Evolutionary conservation across 2,329 filamentous ascomycete genomes (phyloP), one percentile per base, ranked within the genome.

Genomic region (Ceratocystis eucalypticola): DNA sequence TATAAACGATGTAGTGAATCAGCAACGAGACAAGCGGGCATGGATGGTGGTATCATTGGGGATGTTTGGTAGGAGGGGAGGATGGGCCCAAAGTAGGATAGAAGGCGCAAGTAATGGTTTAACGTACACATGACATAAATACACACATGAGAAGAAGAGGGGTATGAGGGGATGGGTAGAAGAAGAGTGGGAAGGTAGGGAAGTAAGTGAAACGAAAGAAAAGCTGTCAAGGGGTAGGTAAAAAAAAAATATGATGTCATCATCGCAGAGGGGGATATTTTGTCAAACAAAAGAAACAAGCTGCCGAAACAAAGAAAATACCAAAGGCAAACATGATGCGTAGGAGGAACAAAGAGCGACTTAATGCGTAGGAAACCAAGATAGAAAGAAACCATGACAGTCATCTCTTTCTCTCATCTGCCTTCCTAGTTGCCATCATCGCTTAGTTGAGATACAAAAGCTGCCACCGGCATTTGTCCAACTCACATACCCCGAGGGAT

Each of bases 401-500:
- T 41, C 37, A 10, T 41, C 10, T 12, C 37, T 41, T 41, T 12
- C 37, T 41, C 37, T 12, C 1, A 41, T 12, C 2, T 12, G 37
- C 10, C 37, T 41, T 41, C 10, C 37, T 41, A 41, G 10, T 10
- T 61, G 20, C 20, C 55, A 7, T 61, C 73, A 79, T 73, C 91
- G 90, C 76, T 90, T 89, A 12, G 84, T 91, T 67, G 93, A 91
- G 73, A 97, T 88, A 74, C 88, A 97, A 76, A 94, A 99, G 66
- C 86, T 84, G 33, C 93, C 93, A 30, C 87, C 86, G 64, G 87
- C 84, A 70, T 88, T 88, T 15, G 89, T 93, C 94, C 94, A 99
- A 76, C 91, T 96, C 70, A 99, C 94, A 73, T 89, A 94, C 12
- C 79, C 80, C 71, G 87, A 85, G 50, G 82, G 80, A 69, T 84